Base-by-base conservation (phyloP, 1,139 yeast species). In the Nakaseomyces delphensis region DNA sequence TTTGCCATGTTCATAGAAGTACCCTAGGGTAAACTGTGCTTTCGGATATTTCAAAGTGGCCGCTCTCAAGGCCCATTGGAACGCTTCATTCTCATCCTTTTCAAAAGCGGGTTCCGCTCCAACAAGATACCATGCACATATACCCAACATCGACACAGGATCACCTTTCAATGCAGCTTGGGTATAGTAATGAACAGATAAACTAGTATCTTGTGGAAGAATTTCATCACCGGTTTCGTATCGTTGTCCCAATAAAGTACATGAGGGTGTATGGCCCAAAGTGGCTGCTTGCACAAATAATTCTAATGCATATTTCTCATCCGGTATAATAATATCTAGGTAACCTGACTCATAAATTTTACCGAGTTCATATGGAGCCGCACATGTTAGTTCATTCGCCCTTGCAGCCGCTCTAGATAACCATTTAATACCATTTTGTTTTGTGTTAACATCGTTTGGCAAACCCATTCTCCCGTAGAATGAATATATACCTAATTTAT, bases 111-210 rank as follows among this genome's bases (percentile, higher is more conserved):
- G 89, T 33, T 83, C 91, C 35, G 85, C 81, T 1, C 98, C 98
- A 27, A 86, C 83, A 61, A 89, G 70, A 61, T 87, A 91, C 97
- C 97, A 91, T 2, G 96, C 96, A 63, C 96, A 87, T 71, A 91
- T 72, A 3, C 95, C 89, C 55, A 89, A 70, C 95, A 89, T 91
- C 13, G 95, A 82, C 42, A 76, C 79, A 1, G 95, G 76, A 62
- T 91, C 95, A 4, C 96, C 96, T 2, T 83, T 82, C 38, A 81
- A 64, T 0, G 97, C 96, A 0, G 95, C 95, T 52, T 83, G 80
- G 0, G 96, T 87, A 62, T 86, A 91, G 60, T 89, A 91, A 62
- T 91, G 96, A 40, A 91, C 85, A 1, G 95, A 82, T 43, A 91
- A 70, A 51, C 85, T 83, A 0, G 91, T 72, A 60, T 91, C 95